A percentile compares a stretch with the other conserved stretches of the same genome.
Conservation (phyloP, 2,329 filamentous ascomycete genomes). For the Penicillium sp. region DNA sequence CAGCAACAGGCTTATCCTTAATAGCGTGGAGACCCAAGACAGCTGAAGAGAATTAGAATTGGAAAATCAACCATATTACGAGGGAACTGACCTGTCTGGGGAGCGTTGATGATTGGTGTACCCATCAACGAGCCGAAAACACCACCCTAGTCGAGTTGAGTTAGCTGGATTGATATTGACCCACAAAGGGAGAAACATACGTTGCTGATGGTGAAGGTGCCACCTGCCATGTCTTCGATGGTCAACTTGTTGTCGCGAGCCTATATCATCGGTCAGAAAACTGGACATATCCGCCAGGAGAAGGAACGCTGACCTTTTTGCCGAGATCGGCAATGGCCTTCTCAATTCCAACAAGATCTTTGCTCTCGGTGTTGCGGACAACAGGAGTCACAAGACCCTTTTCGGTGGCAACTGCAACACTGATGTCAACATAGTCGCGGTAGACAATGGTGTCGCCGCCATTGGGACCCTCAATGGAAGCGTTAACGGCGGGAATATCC, state of each 20-base stretch:
- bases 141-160: conserved; percentile 56
- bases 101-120: conserved; percentile 96
- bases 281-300: neutral
- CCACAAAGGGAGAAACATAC: conserved; percentile 39
- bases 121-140: conserved; percentile 98
- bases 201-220: conserved; percentile 97
- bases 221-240: conserved; percentile 98
- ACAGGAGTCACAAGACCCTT: conserved; percentile 97
- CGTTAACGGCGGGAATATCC: conserved; percentile 91
- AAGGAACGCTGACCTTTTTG: conserved; percentile 68
- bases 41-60: conserved; percentile 41
- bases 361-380: conserved; percentile 83
- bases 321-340: conserved; percentile 88
- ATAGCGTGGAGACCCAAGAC: conserved; percentile 93
- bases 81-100: conserved; percentile 66
- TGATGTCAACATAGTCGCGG: conserved; percentile 96
- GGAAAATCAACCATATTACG: neutral
- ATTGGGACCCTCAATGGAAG: conserved; percentile 92
- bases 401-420: conserved; percentile 93
- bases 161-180: conserved; percentile 13
- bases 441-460: conserved; percentile 98
- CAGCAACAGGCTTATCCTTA: conserved; percentile 85
- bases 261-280: conserved; percentile 45
- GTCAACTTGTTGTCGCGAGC: conserved; percentile 94
- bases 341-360: conserved; percentile 89